These are phyloP conservation scores for Aristolochia fimbriata DNA, from an alignment of 164 flowering plant species.

Conservation along the genomic window DNA sequence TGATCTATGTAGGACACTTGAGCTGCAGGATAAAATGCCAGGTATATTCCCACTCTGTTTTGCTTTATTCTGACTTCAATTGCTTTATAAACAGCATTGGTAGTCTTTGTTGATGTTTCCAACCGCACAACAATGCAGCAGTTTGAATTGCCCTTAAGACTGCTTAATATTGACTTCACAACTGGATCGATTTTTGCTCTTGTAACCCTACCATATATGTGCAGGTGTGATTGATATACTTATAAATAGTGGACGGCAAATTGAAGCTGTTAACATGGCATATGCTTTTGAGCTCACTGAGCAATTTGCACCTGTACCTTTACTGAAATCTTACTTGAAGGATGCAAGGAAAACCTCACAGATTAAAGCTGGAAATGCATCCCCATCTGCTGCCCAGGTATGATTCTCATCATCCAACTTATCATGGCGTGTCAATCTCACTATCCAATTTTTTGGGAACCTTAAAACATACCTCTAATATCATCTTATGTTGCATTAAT, in stretches of 20 bases:
- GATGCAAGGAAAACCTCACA: slow-evolving; percentile 66
- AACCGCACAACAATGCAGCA: not conserved
- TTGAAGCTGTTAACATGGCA: slow-evolving; percentile 92
- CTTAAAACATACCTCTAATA: too few relatives aligned
- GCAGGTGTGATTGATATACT: slow-evolving; percentile 81
- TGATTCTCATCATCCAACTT: not conserved
- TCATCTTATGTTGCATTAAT: too few relatives aligned
- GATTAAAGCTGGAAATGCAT: slow-evolving; percentile 47
- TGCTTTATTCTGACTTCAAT: too few relatives aligned
- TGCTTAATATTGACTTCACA: not conserved
- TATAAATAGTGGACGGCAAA: slow-evolving; percentile 71
- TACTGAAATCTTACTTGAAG: slow-evolving; percentile 71
- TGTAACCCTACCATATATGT: slow-evolving; percentile 1
- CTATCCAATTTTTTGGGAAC: too few relatives aligned
- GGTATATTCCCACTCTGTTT: slow-evolving; percentile 33
- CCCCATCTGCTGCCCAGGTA: slow-evolving; percentile 59
- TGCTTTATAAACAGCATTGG: too few relatives aligned
- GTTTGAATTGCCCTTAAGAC: not conserved
- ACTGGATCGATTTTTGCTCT: not conserved
- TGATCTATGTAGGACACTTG: slow-evolving; percentile 82
- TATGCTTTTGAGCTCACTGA: slow-evolving; percentile 78
- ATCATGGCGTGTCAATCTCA: too few relatives aligned
- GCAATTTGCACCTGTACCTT: slow-evolving; percentile 61
- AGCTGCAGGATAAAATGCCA: slow-evolving; percentile 73
- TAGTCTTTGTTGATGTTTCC: not conserved